These are phyloP conservation scores for Quaeritorhiza haematococci DNA, from an alignment of 371 early-diverging fungal species.

Conservation along the genomic window DNA sequence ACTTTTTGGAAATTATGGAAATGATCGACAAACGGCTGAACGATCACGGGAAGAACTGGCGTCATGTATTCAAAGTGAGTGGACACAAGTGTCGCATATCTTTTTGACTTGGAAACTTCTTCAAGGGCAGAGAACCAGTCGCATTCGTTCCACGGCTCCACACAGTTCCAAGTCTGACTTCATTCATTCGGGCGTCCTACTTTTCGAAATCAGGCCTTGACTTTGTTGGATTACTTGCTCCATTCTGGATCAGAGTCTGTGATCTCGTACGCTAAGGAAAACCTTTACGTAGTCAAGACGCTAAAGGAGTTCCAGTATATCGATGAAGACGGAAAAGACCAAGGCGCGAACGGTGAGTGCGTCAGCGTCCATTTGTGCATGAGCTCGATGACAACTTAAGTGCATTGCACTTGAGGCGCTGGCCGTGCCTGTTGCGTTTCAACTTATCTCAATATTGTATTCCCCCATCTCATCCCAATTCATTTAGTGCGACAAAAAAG, in stretches of 20 bases:
- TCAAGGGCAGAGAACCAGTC: too few relatives aligned
- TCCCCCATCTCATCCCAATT: neutral
- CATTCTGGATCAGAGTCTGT: conserved; percentile 83
- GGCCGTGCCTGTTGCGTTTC: neutral
- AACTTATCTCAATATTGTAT: neutral
- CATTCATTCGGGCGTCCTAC: neutral
- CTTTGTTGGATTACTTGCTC: conserved; percentile 68
- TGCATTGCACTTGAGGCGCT: neutral
- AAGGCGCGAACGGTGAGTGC: conserved; percentile 71
- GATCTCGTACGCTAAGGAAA: conserved; percentile 81
- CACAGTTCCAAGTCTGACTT: neutral
- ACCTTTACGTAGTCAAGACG: conserved; percentile 88
- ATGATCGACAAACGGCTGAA: conserved; percentile 94
- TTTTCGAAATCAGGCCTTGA: conserved; percentile 50
- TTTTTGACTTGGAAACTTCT: neutral
- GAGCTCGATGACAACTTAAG: too few relatives aligned
- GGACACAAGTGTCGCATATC: conserved; percentile 1
- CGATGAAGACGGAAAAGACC: conserved; percentile 87
- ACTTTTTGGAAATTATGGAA: conserved; percentile 93
- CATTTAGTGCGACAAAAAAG: conserved; percentile 85
- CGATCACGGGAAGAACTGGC: conserved; percentile 96
- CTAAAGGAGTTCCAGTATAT: conserved; percentile 91
- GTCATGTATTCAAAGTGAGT: conserved; percentile 90
- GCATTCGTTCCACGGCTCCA: too few relatives aligned
- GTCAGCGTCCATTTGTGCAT: too few relatives aligned